A percentile compares a stretch with the other conserved stretches of the same genome.
Evolutionary conservation across 305 asterid genomes (phyloP).

Genomic region (Lippia alba): DNA sequence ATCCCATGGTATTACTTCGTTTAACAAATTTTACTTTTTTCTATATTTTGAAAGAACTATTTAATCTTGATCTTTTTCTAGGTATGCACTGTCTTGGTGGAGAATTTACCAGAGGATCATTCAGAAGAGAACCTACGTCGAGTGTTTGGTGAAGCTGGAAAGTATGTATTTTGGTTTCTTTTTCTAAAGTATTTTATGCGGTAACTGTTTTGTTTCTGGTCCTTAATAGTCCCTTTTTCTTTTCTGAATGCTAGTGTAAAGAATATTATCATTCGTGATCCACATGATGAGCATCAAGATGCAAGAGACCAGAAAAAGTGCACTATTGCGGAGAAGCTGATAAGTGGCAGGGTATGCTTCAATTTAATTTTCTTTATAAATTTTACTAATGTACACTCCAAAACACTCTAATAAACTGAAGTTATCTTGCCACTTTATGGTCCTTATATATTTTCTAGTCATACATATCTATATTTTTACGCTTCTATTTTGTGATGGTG

Average conservation of each 20-base stretch:
- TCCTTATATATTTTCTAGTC: not conserved
- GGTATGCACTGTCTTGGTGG: constrained; percentile 94
- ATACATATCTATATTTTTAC: not conserved
- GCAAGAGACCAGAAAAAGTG: constrained; percentile 64
- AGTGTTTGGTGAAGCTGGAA: constrained; percentile 90
- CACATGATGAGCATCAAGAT: constrained; percentile 44
- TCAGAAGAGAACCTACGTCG: constrained; percentile 77
- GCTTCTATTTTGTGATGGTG: constrained; percentile 1
- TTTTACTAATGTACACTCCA: not conserved
- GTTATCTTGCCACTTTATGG: not conserved
- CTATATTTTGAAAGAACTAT: constrained; percentile 19
- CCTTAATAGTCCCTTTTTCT: constrained; percentile 18
- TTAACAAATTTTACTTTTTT: constrained; percentile 17
- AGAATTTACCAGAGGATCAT: constrained; percentile 95
- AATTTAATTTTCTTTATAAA: constrained; percentile 21
- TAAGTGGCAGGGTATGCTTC: constrained; percentile 78
- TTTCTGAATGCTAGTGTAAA: constrained; percentile 58
- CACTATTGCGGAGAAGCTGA: constrained; percentile 86
- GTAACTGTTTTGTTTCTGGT: constrained; percentile 5
- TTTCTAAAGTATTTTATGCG: constrained; percentile 16
- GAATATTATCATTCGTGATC: constrained; percentile 69
- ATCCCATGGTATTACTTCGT: constrained; percentile 68
- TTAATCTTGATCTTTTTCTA: constrained; percentile 39
- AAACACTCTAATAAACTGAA: too few relatives aligned
- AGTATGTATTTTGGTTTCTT: constrained; percentile 52